Base-by-base conservation (phyloP, 2,329 filamentous ascomycete species). In the Colletotrichum karsti region DNA sequence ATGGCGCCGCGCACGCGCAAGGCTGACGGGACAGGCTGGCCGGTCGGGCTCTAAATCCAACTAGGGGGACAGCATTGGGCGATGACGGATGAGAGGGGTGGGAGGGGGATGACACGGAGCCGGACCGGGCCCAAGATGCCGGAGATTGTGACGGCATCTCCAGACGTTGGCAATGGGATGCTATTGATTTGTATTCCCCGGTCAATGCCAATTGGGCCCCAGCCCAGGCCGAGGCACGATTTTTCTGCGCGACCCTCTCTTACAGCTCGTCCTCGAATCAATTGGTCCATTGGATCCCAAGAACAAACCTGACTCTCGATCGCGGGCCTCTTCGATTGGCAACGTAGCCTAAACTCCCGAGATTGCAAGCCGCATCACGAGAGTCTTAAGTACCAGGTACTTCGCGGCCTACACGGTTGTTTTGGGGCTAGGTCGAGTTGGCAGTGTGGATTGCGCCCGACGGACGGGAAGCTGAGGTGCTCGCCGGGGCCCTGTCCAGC, bases 281-380 rank as follows among this genome's bases (percentile, higher is more conserved):
- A 35, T 35, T 35, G 33, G 10, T 28, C 41, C 10, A 35, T 35
- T 35, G 33, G 10, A 35, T 35, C 33, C 1, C 33, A 35, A 35
- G 33, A 35, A 26, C 9, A n/a, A 30, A 55, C 28, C 28, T 39
- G 57, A 55, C 41, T 62, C 63, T 66, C 26, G 30, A 26, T 35
- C 35, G 35, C 15, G 7, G 58, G 53, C 24, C 44, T 30, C 41
- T 53, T 44, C 60, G 50, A 68, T 48, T 64, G 65, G 53, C 61
- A 68, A 63, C 65, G 65, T 65, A 68, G 65, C 59, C 58, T 67
- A 54, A 63, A 63, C 59, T 53, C 48, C 64, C 64, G 64, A 67
- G 60, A 68, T 68, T 68, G 44, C 60, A 65, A 68, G 46, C 24
- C 50, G 65, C 61, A 65, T 68, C 53, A 42, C 46, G 54, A 65